These are phyloP conservation scores for Diddensiella transvaalensis DNA, from an alignment of 805 yeast genomes.

Conservation along the genomic window DNA sequence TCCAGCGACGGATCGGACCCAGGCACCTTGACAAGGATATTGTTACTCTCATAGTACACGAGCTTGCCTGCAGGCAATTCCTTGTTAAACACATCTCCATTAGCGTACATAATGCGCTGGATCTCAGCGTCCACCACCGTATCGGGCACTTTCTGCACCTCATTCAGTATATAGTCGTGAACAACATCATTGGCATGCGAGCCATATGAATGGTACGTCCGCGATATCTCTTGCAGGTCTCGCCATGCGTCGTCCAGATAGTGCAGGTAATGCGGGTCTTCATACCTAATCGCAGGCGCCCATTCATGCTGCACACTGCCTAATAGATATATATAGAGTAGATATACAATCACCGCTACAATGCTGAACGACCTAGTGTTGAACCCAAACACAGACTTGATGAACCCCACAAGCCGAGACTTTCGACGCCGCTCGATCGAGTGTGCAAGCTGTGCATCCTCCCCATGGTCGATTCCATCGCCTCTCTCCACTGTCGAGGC, in stretches of 20 bases:
- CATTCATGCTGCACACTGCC: background rate
- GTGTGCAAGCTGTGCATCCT: background rate
- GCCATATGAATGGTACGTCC: slow-evolving; percentile 70
- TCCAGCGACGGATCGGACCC: slow-evolving; percentile 59
- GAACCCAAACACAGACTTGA: slow-evolving; percentile 24
- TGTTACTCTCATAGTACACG: slow-evolving; percentile 78
- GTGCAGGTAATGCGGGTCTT: background rate
- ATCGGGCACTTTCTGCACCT: slow-evolving; percentile 40
- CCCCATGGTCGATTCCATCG: background rate
- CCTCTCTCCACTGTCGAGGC: too few relatives aligned
- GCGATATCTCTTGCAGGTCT: slow-evolving; percentile 66
- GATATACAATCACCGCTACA: slow-evolving; percentile 18
- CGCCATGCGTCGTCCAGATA: slow-evolving; percentile 50
- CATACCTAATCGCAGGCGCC: background rate
- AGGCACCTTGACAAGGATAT: slow-evolving; percentile 68
- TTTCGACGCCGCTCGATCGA: background rate
- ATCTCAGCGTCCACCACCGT: slow-evolving; percentile 37
- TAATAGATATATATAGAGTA: background rate
- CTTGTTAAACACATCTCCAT: slow-evolving; percentile 43
- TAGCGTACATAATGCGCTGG: slow-evolving; percentile 46
- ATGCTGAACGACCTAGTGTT: slow-evolving; percentile 23
- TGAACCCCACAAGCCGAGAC: slow-evolving; percentile 7
- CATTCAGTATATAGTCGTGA: slow-evolving; percentile 56
- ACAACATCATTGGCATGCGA: slow-evolving; percentile 74
- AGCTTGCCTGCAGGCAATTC: slow-evolving; percentile 41